These are phyloP conservation scores for Dactylellina haptotyla DNA, from an alignment of 2,329 filamentous ascomycete genomes.

Conservation along the genomic window DNA sequence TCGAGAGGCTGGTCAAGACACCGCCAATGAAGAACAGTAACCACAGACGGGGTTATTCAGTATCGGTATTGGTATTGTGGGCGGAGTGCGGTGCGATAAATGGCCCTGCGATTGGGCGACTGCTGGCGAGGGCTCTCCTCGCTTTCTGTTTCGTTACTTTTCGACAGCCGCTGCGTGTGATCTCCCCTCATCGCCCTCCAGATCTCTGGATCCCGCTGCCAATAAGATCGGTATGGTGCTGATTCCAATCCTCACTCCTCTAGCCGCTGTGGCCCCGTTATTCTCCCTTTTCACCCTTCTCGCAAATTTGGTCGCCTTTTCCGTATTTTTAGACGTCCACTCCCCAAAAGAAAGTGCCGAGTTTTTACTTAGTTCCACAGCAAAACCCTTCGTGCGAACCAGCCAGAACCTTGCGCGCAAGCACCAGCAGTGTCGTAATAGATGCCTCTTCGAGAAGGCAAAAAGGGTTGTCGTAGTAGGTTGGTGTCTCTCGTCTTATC, in stretches of 20 bases:
- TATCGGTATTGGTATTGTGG: background rate
- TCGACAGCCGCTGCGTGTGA: conserved; percentile 38
- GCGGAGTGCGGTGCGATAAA: background rate
- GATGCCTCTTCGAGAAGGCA: background rate
- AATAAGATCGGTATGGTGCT: conserved; percentile 12
- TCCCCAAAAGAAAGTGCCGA: background rate
- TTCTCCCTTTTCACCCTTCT: background rate
- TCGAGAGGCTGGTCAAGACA: conserved; percentile 34
- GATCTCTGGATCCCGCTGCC: conserved; percentile 22
- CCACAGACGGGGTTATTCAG: too few species aligned
- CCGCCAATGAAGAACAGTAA: too few species aligned
- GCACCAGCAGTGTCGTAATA: background rate
- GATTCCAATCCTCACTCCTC: conserved; percentile 11
- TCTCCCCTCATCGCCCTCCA: conserved; percentile 46
- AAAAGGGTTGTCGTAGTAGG: background rate
- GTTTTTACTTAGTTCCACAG: background rate
- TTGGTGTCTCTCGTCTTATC: background rate
- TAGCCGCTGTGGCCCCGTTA: too few species aligned
- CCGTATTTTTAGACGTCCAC: too few species aligned
- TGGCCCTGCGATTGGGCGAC: background rate
- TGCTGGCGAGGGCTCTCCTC: background rate
- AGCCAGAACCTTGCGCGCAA: background rate
- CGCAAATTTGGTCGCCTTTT: conserved; percentile 6
- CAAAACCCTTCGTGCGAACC: background rate
- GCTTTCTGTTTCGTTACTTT: conserved; percentile 19